phyloP scores from a whole-genome alignment of 768 basidiomycete species.

The Mycena crocata region DNA sequence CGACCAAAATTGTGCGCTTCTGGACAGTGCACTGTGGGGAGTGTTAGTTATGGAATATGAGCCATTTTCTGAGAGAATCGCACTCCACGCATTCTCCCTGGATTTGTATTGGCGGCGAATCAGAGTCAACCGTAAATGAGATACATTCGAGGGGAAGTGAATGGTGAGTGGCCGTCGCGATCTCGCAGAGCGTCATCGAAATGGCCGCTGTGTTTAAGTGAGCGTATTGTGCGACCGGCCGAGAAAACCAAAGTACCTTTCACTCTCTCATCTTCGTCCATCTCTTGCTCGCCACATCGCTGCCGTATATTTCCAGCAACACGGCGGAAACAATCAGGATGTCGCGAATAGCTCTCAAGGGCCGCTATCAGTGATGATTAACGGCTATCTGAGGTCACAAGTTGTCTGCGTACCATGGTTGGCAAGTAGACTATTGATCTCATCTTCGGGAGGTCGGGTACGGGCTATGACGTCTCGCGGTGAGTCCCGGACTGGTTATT shows the following conservation, averaged over 20 bases:
- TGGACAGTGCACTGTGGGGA: constrained; percentile 69
- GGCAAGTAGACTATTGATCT: constrained; percentile 25
- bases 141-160: constrained; percentile 76
- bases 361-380: constrained; percentile 49
- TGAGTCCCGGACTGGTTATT: constrained; percentile 1
- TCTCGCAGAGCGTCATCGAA: constrained; percentile 82
- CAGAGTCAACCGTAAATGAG: constrained; percentile 45
- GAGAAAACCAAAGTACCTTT: constrained; percentile 54
- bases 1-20: constrained; percentile 88
- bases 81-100: constrained; percentile 68
- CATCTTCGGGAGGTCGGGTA: constrained; percentile 1
- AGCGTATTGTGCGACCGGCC: not conserved
- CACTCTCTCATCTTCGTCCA: constrained; percentile 71
- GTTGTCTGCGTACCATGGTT: constrained; percentile 28
- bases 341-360: constrained; percentile 55
- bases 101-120: constrained; percentile 20
- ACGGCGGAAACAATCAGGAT: constrained; percentile 73
- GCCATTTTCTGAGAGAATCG: constrained; percentile 21
- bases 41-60: constrained; percentile 2
- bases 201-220: constrained; percentile 68
- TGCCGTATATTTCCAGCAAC: constrained; percentile 60
- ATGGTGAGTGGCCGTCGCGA: constrained; percentile 80
- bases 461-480: not conserved
- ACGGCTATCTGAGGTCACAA: not conserved
- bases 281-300: constrained; percentile 67